Base-by-base conservation (phyloP, 371 early-diverging fungal genomes). In the Mortierella sp. region DNA sequence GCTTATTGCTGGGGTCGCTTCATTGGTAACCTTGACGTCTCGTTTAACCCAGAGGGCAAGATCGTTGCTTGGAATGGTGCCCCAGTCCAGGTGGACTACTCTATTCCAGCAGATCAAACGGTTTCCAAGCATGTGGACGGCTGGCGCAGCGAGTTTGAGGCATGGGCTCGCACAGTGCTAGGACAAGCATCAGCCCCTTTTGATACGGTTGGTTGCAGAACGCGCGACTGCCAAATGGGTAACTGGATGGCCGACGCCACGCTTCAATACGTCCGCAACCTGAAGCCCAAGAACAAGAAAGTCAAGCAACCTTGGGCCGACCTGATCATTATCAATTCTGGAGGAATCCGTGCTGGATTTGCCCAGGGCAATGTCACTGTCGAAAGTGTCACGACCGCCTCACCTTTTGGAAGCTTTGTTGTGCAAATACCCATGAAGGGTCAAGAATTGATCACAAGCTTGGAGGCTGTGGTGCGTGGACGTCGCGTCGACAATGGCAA, bases 21-120 rank as follows among this genome's bases (percentile, higher is more conserved):
- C 59, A 84, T 93, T 43, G 93, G 93, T 19, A 81, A 83, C 62
- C 49, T 93, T 39, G 89, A 91, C 59, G 51, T 91, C 9, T 82
- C 78, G 3, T 89, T 88, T 70, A 80, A 90, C 67, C 70, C 81
- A 3, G 73, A 85, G 16, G 85, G 85, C 42, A 71, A 82, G 54
- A 54, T 87, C 48, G 70, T 80, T 30, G 47, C 31, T 45, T 80
- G 80, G 76, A 65, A 51, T 4, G 93, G 93, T 19, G 72, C 69
- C 0, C 87, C 91, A 0, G 82, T 92, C 45, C 80, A 82, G 14
- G 79, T 91, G 3, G 81, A 84, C 47, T 61, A 83, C 45, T 64
- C 69, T 10, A 78, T 88, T 19, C 55, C 78, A 31, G 70, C 82
- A n/a, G 82, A 90, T 71, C 43, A 57, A 10, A 71, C 53, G 5